Evolutionary conservation across 2,329 filamentous ascomycete species (phyloP).

Genomic region (Ascochyta pisi): DNA sequence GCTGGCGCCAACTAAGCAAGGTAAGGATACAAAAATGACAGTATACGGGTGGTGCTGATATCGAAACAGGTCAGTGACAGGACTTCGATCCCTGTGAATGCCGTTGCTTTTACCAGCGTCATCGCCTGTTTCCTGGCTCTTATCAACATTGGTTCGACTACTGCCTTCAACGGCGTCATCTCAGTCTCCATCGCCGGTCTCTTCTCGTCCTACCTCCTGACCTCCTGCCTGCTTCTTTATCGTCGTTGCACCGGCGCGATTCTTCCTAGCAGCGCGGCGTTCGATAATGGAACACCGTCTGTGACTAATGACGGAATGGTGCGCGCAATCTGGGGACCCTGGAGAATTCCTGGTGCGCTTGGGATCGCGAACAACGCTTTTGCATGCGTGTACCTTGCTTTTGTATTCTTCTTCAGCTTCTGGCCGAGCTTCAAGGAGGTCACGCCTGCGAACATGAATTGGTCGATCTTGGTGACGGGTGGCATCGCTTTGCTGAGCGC

Average conservation of each 20-base stretch:
- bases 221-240: conserved; percentile 30
- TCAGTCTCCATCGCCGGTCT: conserved; percentile 37
- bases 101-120: conserved; percentile 37
- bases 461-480: conserved; percentile 33
- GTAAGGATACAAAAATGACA: conserved; percentile 8
- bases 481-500: conserved; percentile 24
- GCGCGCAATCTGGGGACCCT: conserved; percentile 32
- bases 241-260: conserved; percentile 35
- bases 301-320: conserved; percentile 16
- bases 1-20: conserved; percentile 31
- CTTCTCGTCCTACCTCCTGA: conserved; percentile 37
- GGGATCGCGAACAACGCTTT: conserved; percentile 36
- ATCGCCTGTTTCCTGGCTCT: conserved; percentile 54
- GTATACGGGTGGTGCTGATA: conserved; percentile 22
- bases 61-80: conserved; percentile 25
- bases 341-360: conserved; percentile 24
- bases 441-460: conserved; percentile 37
- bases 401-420: conserved; percentile 41
- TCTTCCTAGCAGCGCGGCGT: conserved; percentile 10
- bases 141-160: conserved; percentile 55
- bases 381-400: conserved; percentile 29
- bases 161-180: conserved; percentile 39
- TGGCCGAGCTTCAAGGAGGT: conserved; percentile 31
- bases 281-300: neutral
- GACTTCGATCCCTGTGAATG: conserved; percentile 45